Base-by-base conservation (phyloP, 2,329 filamentous ascomycete genomes). In the Xylariaceae sp. region DNA sequence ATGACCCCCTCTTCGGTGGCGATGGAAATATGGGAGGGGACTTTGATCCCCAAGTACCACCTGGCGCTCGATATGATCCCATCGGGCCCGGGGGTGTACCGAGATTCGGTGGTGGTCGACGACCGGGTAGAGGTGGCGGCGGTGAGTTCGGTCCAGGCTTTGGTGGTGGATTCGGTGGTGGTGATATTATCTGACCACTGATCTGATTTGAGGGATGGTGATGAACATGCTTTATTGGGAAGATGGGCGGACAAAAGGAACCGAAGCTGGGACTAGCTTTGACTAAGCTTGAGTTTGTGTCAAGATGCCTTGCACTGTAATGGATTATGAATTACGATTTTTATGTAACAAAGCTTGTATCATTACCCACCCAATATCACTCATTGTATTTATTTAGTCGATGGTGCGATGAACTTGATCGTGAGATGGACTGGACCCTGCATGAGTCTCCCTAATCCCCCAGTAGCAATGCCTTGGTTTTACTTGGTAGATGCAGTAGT, bases 41-140 rank as follows among this genome's bases (percentile, higher is more conserved):
- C 0, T 85, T 78, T 59, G 79, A 91, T 60, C 82, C 85, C 2
- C 85, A 84, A 62, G 84, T 81, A 22, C 93, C 93, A 4, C 90
- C 89, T 2, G 93, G 93, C 1, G 85, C 90, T n/a, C 76, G 93
- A 53, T 97, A 89, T 70, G 93, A 97, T 71, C 92, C 92, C 2
- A 68, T 91, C 19, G 87, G 86, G 0, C 89, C 88, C 0, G 85
- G 85, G 0, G 72, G 69, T 1, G 57, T 64, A 2, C 74, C 74
- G 4, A 61, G 74, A 37, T n/a, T n/a, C n/a, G 70, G 74, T 40
- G 70, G 71, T 5, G 74, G 75, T 6, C 60, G 67, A 1, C 51
- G 66, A 2, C 67, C 66, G 6, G 64, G 65, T 5, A 55, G 66
- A 29, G 62, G 66, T 32, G 62, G 69, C 20, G 61, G 63, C 40